These are phyloP conservation scores for Capniomyces stellatus DNA, from an alignment of 371 early-diverging fungal genomes.

Conservation along the genomic window DNA sequence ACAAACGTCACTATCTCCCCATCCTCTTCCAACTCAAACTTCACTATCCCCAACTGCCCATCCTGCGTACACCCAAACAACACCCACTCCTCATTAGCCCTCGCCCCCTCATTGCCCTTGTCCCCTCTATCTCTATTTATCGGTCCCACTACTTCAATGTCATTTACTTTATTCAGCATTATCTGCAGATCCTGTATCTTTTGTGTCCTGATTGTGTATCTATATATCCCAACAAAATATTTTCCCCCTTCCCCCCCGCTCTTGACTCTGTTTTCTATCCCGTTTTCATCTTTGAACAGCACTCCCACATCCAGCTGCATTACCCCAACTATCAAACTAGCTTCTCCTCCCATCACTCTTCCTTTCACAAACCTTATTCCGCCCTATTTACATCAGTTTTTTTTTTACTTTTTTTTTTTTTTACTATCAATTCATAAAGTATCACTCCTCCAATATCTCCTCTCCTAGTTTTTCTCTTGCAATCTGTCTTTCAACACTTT, in stretches of 20 bases:
- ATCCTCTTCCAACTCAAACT: not conserved
- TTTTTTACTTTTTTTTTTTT: no score
- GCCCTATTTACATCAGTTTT: not conserved
- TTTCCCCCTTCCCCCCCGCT: no score
- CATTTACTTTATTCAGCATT: not conserved
- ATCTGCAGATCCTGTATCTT: not conserved
- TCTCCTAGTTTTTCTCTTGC: no score
- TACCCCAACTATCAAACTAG: not conserved
- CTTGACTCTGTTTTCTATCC: not conserved
- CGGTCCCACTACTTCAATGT: not conserved
- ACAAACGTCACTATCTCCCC: not conserved
- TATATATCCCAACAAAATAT: not conserved
- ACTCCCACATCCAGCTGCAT: no score
- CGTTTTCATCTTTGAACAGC: no score
- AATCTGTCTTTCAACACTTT: no score
- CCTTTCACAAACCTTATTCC: not conserved
- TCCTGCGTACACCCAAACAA: not conserved
- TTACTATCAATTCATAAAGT: no score
- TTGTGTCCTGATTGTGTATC: not conserved
- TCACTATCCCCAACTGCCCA: not conserved
- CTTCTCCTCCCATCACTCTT: not conserved
- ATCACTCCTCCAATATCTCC: no score
- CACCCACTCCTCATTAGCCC: not conserved
- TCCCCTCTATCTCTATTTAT: not conserved
- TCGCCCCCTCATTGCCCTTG: no score